A percentile compares a stretch with the other conserved stretches of the same genome.
Conservation (phyloP, 2,329 filamentous ascomycete species). For the Diaporthe citriasiana region DNA sequence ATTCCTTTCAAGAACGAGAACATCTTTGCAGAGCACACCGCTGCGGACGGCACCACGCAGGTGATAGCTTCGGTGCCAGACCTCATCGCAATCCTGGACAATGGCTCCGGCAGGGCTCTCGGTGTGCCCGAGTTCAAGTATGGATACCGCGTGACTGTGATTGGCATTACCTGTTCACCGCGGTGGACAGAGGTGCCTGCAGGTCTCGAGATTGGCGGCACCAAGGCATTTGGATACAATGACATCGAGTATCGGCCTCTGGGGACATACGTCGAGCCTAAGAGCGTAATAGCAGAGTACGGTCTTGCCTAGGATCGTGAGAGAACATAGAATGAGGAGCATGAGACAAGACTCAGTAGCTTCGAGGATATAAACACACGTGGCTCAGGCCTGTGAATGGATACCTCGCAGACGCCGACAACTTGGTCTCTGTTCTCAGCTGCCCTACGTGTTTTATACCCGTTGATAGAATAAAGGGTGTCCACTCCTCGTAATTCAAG, state of each 20-base stretch:
- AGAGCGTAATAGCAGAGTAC: slow-evolving; percentile 68
- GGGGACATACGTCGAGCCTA: slow-evolving; percentile 65
- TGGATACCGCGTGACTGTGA: slow-evolving; percentile 64
- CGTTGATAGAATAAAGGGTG: too few relatives aligned
- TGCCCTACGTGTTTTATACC: background rate
- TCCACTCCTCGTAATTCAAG: too few relatives aligned
- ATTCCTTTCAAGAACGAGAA: slow-evolving; percentile 50
- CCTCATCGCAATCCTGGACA: slow-evolving; percentile 63
- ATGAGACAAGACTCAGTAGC: background rate
- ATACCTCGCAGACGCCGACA: background rate
- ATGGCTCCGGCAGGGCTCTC: slow-evolving; percentile 62
- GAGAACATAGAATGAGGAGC: background rate
- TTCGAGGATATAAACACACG: background rate
- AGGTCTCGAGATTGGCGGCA: slow-evolving; percentile 64
- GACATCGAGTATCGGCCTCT: slow-evolving; percentile 62
- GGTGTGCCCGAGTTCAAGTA: slow-evolving; percentile 69
- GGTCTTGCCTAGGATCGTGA: background rate
- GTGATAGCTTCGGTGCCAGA: slow-evolving; percentile 64
- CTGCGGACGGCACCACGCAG: slow-evolving; percentile 40
- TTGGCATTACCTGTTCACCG: slow-evolving; percentile 68
- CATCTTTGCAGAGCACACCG: slow-evolving; percentile 44
- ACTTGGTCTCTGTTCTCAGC: background rate
- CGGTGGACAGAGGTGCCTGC: slow-evolving; percentile 64
- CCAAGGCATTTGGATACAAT: slow-evolving; percentile 54
- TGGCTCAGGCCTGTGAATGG: background rate